A percentile compares a stretch with the other conserved stretches of the same genome.
Evolutionary conservation across 1,284 basidiomycete species (phyloP).

Genomic region (Puccinia hordei): DNA sequence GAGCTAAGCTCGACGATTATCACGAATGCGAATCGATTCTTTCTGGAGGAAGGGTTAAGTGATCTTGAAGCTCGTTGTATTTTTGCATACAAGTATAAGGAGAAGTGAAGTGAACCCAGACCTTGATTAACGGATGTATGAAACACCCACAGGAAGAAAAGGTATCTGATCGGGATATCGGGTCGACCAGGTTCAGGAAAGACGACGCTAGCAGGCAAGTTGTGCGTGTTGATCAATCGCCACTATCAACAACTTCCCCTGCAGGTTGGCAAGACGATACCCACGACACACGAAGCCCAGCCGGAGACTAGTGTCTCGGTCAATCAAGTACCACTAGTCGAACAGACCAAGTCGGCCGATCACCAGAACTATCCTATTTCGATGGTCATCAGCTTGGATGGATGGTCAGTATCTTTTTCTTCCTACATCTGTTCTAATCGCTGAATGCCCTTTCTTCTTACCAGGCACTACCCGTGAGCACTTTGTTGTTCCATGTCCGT

Average conservation of each 20-base stretch:
- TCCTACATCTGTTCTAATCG: not conserved
- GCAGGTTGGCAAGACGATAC: too few relatives aligned
- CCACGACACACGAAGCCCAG: too few relatives aligned
- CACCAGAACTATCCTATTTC: not conserved
- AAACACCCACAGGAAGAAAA: too few relatives aligned
- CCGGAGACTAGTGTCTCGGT: too few relatives aligned
- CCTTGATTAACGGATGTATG: too few relatives aligned
- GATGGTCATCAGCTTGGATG: slow-evolving; percentile 34
- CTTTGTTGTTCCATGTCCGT: not conserved
- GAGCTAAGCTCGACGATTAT: too few relatives aligned
- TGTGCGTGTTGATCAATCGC: not conserved
- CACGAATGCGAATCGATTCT: too few relatives aligned
- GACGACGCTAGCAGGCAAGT: not conserved
- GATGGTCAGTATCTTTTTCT: slow-evolving; percentile 14
- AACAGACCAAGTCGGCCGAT: not conserved
- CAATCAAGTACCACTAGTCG: not conserved
- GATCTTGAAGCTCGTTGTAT: too few relatives aligned
- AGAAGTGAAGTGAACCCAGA: too few relatives aligned
- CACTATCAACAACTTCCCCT: too few relatives aligned
- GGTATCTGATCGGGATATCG: not conserved
- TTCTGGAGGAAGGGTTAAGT: too few relatives aligned
- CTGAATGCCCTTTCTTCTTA: not conserved
- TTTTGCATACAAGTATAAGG: too few relatives aligned
- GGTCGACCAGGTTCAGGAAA: slow-evolving; percentile 24
- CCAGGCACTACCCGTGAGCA: slow-evolving; percentile 46